Evolutionary conservation across 164 flowering plant species (phyloP).

Genomic region (Platanus orientalis): DNA sequence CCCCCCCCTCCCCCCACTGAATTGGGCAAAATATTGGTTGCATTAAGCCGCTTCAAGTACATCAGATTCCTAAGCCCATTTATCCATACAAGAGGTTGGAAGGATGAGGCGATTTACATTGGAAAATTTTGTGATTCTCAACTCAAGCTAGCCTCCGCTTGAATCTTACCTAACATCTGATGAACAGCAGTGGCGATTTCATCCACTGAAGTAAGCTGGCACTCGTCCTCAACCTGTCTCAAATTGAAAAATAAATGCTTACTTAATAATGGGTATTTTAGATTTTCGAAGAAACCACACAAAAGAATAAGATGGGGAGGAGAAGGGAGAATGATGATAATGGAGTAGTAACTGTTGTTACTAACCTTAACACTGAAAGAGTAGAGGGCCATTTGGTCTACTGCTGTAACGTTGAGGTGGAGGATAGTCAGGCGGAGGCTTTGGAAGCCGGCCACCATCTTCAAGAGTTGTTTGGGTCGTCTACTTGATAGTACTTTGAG

Average conservation of each 20-base stretch:
- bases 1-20: too few relatives aligned
- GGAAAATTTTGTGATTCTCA: not conserved
- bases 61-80: not conserved
- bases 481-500: constrained; percentile 57
- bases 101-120: not conserved
- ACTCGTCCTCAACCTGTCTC: constrained; percentile 69
- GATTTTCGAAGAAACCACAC: too few relatives aligned
- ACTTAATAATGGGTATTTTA: too few relatives aligned
- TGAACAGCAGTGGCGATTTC: constrained; percentile 66
- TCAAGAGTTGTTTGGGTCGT: constrained; percentile 63
- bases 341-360: constrained; percentile 3
- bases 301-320: not conserved
- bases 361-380: constrained; percentile 74
- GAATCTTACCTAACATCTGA: constrained; percentile 48
- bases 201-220: constrained; percentile 55
- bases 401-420: constrained; percentile 74
- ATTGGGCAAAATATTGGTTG: too few relatives aligned
- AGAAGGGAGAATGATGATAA: not conserved
- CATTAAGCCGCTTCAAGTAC: too few relatives aligned
- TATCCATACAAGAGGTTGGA: not conserved
- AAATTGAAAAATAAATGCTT: too few relatives aligned
- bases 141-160: constrained; percentile 36
- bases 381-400: constrained; percentile 58
- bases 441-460: constrained; percentile 60
- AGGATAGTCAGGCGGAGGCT: constrained; percentile 52